Evolutionary conservation across 1,139 yeast genomes (phyloP), one percentile per base, ranked within the genome.

Genomic region (Yamadazyma membranifaciens): DNA sequence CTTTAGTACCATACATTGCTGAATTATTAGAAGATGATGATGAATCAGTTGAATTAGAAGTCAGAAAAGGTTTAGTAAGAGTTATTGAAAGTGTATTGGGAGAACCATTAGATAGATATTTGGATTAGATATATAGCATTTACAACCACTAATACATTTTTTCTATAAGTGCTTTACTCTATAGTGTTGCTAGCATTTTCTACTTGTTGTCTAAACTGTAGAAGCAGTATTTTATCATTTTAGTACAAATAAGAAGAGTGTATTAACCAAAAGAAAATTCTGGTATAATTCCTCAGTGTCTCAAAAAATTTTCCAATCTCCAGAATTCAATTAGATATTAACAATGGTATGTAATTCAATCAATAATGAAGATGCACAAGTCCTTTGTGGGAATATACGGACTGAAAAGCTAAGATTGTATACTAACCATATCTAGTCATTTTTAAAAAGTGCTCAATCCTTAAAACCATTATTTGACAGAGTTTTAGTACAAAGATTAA

Each of bases 11-110:
- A 33, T 78, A 88, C 48, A 87, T 92, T 61, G 97, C 98, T 5
- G 99, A 92, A 64, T 69, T 94, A 46, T 73, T 92, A 48, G 98
- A 92, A 60, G 98, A 91, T 60, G 98, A 92, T 46, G 95, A 91
- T 49, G 98, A 94, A 62, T 80, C 78, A 36, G 96, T 94, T 25
- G 98, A 92, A 63, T 62, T 80, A 58, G 97, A 88, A 62, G 96
- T 89, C 4, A 84, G 97, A 67, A 78, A 83, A 35, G 95, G 95
- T n/a, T 75, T 92, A 50, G 96, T 91, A 4, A 86, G 87, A 54
- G 96, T 87, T 9, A 84, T 92, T 45, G 98, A 92, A 60, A 83
- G 80, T 44, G 96, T 89, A 15, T 73, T 94, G 51, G 98, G 98
- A 37, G 99, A 92, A 62, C 94, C 96, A 35, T 75, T 92, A 48